Conservation (phyloP, 306 rosid genomes). For the Gastrolobium villosum region DNA sequence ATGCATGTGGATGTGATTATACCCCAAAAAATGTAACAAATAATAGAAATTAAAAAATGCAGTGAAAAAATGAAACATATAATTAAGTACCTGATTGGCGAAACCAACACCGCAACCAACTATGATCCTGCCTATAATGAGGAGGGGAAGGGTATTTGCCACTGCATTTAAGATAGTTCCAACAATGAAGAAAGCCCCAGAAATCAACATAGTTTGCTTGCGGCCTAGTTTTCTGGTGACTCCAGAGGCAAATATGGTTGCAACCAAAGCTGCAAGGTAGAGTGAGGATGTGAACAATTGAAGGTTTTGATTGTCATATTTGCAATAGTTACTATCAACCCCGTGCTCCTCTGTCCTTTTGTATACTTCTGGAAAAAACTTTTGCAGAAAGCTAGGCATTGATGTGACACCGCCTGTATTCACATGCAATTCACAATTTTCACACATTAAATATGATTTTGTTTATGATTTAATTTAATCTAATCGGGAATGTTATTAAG, state of each 20-base stretch:
- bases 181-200: conserved; percentile 67
- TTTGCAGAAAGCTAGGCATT: conserved; percentile 62
- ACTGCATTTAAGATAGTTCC: conserved; percentile 67
- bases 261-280: conserved; percentile 74
- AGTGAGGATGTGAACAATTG: conserved; percentile 89
- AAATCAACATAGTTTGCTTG: conserved; percentile 71
- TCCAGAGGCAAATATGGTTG: conserved; percentile 69
- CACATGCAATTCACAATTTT: neutral
- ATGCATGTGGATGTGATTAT: too few relatives aligned
- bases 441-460: neutral
- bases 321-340: conserved; percentile 68
- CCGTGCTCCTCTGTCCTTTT: conserved; percentile 9
- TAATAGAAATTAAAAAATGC: neutral
- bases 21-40: neutral
- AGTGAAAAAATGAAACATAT: neutral
- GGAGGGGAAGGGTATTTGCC: conserved; percentile 55
- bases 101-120: conserved; percentile 92
- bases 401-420: conserved; percentile 84
- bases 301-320: conserved; percentile 73
- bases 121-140: conserved; percentile 68
- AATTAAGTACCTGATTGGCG: conserved; percentile 65
- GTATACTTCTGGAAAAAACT: conserved; percentile 73
- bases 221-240: conserved; percentile 67
- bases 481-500: neutral
- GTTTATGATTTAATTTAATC: neutral